Base-by-base conservation (phyloP, 306 rosid genomes). In the Glycine tomentella region DNA sequence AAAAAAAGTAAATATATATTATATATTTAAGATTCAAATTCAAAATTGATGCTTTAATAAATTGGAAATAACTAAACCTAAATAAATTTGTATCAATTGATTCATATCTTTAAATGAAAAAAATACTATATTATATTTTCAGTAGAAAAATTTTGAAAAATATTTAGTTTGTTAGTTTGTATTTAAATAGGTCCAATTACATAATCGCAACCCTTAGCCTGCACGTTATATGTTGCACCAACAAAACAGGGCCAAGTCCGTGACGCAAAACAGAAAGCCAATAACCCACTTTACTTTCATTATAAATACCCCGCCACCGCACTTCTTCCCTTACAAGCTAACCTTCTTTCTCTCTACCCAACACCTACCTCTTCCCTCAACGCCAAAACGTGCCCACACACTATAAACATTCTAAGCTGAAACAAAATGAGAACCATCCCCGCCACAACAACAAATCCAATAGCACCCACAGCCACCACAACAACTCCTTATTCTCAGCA, bases 221-320 rank as follows among this genome's bases (percentile, higher is more conserved):
- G 9, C 72, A 73, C 74, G 74, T 10, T 48, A 57, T 51, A 38
- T 44, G 46, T 72, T 53, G 11, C 77, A 82, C 51, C 80, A 72
- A 81, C 3, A 63, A 80, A 69, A 78, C 84, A 33, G 59, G 80
- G 81, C 83, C 75, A 76, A 77, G 67, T 83, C 87, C 89, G 90
- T 91, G 91, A 87, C 59, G 66, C 49, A 58, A 5, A 52, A 45
- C 59, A 53, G 13, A 72, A 78, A 78, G 75, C 2, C 10, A 50
- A 83, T 5, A 44, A 25, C 44, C 55, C 40, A 65, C 34, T 40
- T 11, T 8, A 5, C 69, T 53, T 68, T 63, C 3, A 8, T 61
- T 92, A 91, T 91, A 92, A 87, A 88, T 92, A 85, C 77, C 84
- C 57, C 4, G 4, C 46, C 78, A 52, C 77, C 7, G 61, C 76